These are phyloP conservation scores for Penicillium nordicum DNA, from an alignment of 2,329 filamentous ascomycete genomes.

Conservation along the genomic window DNA sequence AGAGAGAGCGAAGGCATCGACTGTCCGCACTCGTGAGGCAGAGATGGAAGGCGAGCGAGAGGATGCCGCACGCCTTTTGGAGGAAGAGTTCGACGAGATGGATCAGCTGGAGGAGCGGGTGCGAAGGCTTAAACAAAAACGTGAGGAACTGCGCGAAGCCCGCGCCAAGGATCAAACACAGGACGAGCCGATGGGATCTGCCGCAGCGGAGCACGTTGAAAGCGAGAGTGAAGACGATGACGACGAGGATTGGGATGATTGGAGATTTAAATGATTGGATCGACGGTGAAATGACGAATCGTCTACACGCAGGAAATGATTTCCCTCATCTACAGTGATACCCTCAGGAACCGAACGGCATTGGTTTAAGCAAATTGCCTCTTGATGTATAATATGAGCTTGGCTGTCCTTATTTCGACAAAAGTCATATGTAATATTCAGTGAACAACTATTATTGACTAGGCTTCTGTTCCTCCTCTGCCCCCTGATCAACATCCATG, in stretches of 20 bases:
- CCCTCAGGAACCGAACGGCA: slow-evolving; percentile 28
- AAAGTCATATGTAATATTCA: slow-evolving; percentile 6
- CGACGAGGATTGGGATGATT: slow-evolving; percentile 48
- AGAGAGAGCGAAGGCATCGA: slow-evolving; percentile 46
- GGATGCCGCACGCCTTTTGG: slow-evolving; percentile 68
- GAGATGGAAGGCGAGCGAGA: slow-evolving; percentile 67
- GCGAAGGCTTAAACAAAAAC: slow-evolving; percentile 63
- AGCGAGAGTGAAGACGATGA: slow-evolving; percentile 58
- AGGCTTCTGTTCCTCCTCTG: slow-evolving; percentile 6
- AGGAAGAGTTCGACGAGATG: slow-evolving; percentile 81
- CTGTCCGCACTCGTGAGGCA: slow-evolving; percentile 46
- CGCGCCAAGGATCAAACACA: slow-evolving; percentile 28
- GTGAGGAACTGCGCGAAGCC: slow-evolving; percentile 61
- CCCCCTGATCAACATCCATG: slow-evolving; percentile 30
- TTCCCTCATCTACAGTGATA: slow-evolving; percentile 36
- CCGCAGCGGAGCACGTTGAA: slow-evolving; percentile 31
- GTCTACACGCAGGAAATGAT: slow-evolving; percentile 22
- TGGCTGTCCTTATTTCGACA: background rate
- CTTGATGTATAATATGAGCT: slow-evolving; percentile 13
- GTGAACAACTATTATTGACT: slow-evolving; percentile 11
- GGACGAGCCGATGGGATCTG: slow-evolving; percentile 22
- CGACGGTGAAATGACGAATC: slow-evolving; percentile 21
- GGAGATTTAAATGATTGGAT: slow-evolving; percentile 36
- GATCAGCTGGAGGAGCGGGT: slow-evolving; percentile 72
- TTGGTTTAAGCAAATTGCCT: slow-evolving; percentile 13